Evolutionary conservation across 2,329 filamentous ascomycete genomes (phyloP).

Genomic region (Whalleya microplaca): DNA sequence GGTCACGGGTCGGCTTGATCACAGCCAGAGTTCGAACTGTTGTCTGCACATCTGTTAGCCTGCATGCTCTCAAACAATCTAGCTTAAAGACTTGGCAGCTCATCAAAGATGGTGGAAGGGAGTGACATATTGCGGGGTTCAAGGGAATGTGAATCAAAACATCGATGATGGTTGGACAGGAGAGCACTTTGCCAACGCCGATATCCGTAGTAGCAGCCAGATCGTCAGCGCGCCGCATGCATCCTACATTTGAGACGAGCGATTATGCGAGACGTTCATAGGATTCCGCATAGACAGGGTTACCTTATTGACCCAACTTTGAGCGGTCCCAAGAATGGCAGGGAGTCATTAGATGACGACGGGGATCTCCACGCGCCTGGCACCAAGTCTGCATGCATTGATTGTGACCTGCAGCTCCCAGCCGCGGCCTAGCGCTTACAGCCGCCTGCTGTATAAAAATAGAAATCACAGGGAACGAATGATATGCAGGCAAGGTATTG

Average conservation of each 20-base stretch:
- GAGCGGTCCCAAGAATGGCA: slow-evolving; percentile 7
- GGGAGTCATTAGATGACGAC: not conserved
- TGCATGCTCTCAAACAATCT: slow-evolving; percentile 3
- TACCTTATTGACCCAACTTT: slow-evolving; percentile 1
- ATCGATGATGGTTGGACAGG: slow-evolving; percentile 6
- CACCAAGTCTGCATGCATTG: slow-evolving; percentile 12
- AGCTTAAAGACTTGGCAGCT: slow-evolving; percentile 1
- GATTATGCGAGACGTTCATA: slow-evolving; percentile 15
- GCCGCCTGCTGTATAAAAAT: slow-evolving; percentile 25
- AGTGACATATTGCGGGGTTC: slow-evolving; percentile 4
- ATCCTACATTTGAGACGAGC: slow-evolving; percentile 9
- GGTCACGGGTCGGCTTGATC: slow-evolving; percentile 77
- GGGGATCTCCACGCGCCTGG: slow-evolving; percentile 14
- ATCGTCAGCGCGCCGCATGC: slow-evolving; percentile 8
- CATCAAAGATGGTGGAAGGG: slow-evolving; percentile 4
- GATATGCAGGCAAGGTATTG: not conserved
- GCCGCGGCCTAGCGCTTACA: slow-evolving; percentile 41
- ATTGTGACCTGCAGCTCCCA: slow-evolving; percentile 20
- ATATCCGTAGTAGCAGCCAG: slow-evolving; percentile 15
- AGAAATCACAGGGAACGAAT: slow-evolving; percentile 14
- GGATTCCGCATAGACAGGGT: slow-evolving; percentile 9
- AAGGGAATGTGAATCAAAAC: slow-evolving; percentile 8
- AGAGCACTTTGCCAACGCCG: slow-evolving; percentile 11
- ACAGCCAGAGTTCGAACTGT: slow-evolving; percentile 69
- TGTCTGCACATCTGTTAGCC: slow-evolving; percentile 51